Conservation (phyloP, 768 basidiomycete genomes). For the Podaxis mareebaensis region DNA sequence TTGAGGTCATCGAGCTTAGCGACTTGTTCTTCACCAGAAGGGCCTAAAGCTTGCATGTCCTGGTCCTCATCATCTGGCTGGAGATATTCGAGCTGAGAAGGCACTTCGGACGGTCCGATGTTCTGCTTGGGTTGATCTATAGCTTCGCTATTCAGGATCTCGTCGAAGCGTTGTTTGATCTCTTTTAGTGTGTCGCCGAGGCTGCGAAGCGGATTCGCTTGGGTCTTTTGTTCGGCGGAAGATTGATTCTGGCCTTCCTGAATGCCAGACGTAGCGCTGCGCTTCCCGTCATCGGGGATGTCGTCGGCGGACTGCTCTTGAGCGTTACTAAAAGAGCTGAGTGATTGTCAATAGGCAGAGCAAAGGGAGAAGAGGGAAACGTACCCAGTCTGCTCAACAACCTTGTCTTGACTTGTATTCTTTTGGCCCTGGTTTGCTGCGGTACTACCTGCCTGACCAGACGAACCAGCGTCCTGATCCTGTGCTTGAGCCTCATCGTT, state of each 20-base stretch:
- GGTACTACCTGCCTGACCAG: conserved; percentile 26
- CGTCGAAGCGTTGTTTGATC: conserved; percentile 80
- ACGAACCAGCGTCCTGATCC: conserved; percentile 10
- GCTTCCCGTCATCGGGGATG: conserved; percentile 19
- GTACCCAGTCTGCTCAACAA: conserved; percentile 34
- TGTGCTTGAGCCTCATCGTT: conserved; percentile 27
- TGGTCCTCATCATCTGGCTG: conserved; percentile 65
- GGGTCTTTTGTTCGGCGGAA: conserved; percentile 36
- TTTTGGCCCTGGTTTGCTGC: conserved; percentile 9
- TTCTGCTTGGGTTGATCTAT: conserved; percentile 34
- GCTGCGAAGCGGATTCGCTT: conserved; percentile 65
- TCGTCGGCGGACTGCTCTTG: conserved; percentile 18
- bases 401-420: conserved; percentile 28
- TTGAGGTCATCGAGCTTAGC: conserved; percentile 82
- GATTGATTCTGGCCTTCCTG: conserved; percentile 46
- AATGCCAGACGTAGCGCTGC: conserved; percentile 40
- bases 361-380: conserved; percentile 15
- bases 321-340: conserved; percentile 15
- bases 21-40: conserved; percentile 80
- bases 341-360: not conserved
- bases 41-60: conserved; percentile 87
- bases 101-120: conserved; percentile 36
- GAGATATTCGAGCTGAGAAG: conserved; percentile 74
- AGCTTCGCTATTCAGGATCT: conserved; percentile 58
- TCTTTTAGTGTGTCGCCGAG: conserved; percentile 84